These are phyloP conservation scores for Irpex rosettiformis DNA, from an alignment of 1,284 basidiomycete species.

Conservation along the genomic window DNA sequence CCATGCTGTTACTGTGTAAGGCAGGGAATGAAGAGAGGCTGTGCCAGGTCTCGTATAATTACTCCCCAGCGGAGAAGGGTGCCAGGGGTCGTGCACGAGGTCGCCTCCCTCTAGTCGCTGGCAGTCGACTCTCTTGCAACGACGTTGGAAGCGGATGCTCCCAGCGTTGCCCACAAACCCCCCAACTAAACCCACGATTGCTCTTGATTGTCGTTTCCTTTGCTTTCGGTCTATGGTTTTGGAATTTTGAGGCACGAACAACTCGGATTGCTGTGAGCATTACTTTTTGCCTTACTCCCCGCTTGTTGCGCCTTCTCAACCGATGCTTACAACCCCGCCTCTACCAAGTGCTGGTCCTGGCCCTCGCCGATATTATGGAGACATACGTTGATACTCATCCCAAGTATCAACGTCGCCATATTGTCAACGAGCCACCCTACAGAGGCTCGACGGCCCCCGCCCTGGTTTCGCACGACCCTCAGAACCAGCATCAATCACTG, in stretches of 20 bases:
- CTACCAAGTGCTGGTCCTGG: constrained; percentile 13
- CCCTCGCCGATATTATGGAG: constrained; percentile 13
- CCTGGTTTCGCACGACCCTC: constrained; percentile 10
- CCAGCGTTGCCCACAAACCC: constrained; percentile 10
- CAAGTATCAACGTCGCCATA: constrained; percentile 2
- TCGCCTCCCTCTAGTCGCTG: constrained; percentile 7
- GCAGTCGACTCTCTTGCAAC: constrained; percentile 4
- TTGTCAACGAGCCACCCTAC: constrained; percentile 7
- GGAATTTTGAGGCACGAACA: constrained; percentile 7
- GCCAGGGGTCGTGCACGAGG: constrained; percentile 9
- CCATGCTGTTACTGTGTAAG: background rate
- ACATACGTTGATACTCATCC: background rate
- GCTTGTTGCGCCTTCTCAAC: constrained; percentile 12
- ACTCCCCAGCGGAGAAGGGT: background rate
- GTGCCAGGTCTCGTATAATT: background rate
- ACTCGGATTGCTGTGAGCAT: constrained; percentile 15
- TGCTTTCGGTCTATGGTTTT: constrained; percentile 11
- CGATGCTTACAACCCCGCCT: background rate
- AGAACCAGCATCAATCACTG: constrained; percentile 1
- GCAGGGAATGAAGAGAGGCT: background rate
- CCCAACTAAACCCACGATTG: constrained; percentile 4
- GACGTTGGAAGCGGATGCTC: constrained; percentile 14
- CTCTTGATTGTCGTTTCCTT: constrained; percentile 10
- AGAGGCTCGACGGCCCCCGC: constrained; percentile 9
- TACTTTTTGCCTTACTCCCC: constrained; percentile 4